These are phyloP conservation scores for Psilocybe sp. DNA, from an alignment of 768 basidiomycete genomes.

Conservation along the genomic window DNA sequence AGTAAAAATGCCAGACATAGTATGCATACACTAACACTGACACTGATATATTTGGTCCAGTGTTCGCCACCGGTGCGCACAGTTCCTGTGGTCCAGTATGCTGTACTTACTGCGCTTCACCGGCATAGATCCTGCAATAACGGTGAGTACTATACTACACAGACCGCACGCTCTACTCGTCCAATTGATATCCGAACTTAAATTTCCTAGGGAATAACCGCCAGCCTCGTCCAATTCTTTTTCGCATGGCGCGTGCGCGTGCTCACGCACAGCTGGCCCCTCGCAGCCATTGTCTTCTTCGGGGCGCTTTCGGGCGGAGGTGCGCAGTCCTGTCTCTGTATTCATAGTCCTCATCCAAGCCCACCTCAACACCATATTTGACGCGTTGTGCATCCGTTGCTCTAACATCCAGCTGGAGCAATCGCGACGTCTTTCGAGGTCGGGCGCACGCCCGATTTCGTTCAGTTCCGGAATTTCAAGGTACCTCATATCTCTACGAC, in stretches of 20 bases:
- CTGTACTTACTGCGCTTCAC: background rate
- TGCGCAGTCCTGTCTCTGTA: slow-evolving; percentile 13
- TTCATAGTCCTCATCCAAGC: background rate
- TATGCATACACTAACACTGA: background rate
- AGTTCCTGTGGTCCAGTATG: too few species aligned
- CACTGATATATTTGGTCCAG: slow-evolving; percentile 25
- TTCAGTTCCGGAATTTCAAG: slow-evolving; percentile 27
- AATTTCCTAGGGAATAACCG: slow-evolving; percentile 37
- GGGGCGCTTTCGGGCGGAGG: slow-evolving; percentile 18
- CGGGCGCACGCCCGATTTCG: slow-evolving; percentile 19
- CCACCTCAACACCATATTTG: background rate
- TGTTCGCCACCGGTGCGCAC: slow-evolving; percentile 39
- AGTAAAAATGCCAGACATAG: slow-evolving; percentile 8
- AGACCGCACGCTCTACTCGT: background rate
- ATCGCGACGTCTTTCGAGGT: slow-evolving; percentile 26
- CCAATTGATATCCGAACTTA: background rate
- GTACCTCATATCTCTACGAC: too few species aligned
- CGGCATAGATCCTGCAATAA: slow-evolving; percentile 40
- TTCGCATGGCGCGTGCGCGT: slow-evolving; percentile 37
- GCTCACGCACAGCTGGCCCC: slow-evolving; percentile 19
- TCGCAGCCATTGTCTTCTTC: slow-evolving; percentile 14
- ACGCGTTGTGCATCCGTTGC: background rate
- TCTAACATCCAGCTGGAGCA: slow-evolving; percentile 20
- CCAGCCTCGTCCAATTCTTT: slow-evolving; percentile 42
- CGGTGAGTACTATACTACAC: slow-evolving; percentile 25